Percentiles rank a stretch among this genome's conserved stretches.
phyloP scores from a whole-genome alignment of 805 yeast species.

The Suhomyces xylopsoci region DNA sequence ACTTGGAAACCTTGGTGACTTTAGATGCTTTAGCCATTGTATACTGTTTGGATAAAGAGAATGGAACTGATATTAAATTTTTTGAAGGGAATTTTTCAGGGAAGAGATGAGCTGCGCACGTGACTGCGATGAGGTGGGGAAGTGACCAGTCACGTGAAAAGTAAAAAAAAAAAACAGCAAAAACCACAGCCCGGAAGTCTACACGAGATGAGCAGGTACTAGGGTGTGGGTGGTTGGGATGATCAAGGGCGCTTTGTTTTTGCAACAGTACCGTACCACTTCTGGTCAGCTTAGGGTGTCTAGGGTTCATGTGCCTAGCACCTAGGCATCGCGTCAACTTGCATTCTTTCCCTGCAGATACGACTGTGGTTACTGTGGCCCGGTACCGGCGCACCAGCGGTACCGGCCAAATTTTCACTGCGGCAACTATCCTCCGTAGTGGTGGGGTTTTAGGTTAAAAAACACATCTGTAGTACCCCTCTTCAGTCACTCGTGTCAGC shows the following conservation, averaged over 20 bases:
- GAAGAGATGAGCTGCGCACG: constrained; percentile 4
- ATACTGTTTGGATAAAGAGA: constrained; percentile 1
- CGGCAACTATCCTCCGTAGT: neutral
- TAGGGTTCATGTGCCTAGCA: too few species aligned
- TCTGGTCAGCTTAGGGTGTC: too few species aligned
- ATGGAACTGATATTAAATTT: neutral
- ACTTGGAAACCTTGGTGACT: constrained; percentile 21
- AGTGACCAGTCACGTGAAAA: neutral
- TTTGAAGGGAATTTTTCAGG: neutral
- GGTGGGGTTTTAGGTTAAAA: neutral
- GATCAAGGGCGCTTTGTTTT: too few species aligned
- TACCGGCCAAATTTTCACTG: neutral
- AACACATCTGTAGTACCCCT: neutral
- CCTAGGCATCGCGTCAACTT: too few species aligned
- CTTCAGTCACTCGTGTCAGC: neutral
- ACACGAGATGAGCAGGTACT: too few species aligned
- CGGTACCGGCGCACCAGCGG: neutral
- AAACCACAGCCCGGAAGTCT: too few species aligned
- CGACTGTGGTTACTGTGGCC: too few species aligned
- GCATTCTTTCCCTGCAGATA: too few species aligned
- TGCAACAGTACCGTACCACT: too few species aligned
- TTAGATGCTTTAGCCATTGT: constrained; percentile 41
- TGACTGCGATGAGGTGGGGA: neutral
- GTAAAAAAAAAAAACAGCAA: too few species aligned
- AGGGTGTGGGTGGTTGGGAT: too few species aligned